These are phyloP conservation scores for Coprinopsis marcescibilis DNA, from an alignment of 768 basidiomycete species.

Conservation along the genomic window DNA sequence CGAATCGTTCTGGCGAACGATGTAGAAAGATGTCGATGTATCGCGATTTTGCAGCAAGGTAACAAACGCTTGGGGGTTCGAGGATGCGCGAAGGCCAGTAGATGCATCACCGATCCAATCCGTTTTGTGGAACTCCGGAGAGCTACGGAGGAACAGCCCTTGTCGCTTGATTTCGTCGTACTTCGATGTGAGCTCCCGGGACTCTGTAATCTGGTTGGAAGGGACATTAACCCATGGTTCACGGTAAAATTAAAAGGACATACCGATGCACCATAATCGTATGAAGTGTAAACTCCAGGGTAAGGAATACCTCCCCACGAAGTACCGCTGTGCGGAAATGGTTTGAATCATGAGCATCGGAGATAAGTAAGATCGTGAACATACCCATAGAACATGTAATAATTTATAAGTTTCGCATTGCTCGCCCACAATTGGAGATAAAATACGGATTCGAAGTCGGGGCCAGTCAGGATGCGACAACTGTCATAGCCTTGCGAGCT, in stretches of 20 bases:
- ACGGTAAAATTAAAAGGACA: too few species aligned
- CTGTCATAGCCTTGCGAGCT: slow-evolving; percentile 60
- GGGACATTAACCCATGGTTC: too few species aligned
- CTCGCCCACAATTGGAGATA: slow-evolving; percentile 73
- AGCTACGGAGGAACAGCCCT: slow-evolving; percentile 72
- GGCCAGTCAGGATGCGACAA: slow-evolving; percentile 62
- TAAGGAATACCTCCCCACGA: slow-evolving; percentile 82
- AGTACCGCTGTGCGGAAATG: slow-evolving; percentile 54
- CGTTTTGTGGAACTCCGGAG: slow-evolving; percentile 76
- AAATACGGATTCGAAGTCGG: slow-evolving; percentile 75
- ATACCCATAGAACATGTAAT: slow-evolving; percentile 83
- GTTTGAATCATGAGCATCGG: background rate
- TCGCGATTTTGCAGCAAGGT: slow-evolving; percentile 68
- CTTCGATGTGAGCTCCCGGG: slow-evolving; percentile 59
- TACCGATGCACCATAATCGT: slow-evolving; percentile 80
- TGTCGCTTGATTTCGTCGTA: slow-evolving; percentile 75
- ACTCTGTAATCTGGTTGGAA: slow-evolving; percentile 66
- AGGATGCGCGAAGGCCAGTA: slow-evolving; percentile 36
- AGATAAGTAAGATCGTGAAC: background rate
- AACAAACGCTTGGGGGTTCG: slow-evolving; percentile 45
- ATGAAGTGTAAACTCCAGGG: slow-evolving; percentile 73
- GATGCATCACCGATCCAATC: slow-evolving; percentile 63
- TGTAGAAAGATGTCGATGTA: slow-evolving; percentile 58
- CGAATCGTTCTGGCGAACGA: slow-evolving; percentile 62
- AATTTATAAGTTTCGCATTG: slow-evolving; percentile 77